phyloP scores from a whole-genome alignment of 2,329 filamentous ascomycete genomes.

The Paecilomyces sp. region DNA sequence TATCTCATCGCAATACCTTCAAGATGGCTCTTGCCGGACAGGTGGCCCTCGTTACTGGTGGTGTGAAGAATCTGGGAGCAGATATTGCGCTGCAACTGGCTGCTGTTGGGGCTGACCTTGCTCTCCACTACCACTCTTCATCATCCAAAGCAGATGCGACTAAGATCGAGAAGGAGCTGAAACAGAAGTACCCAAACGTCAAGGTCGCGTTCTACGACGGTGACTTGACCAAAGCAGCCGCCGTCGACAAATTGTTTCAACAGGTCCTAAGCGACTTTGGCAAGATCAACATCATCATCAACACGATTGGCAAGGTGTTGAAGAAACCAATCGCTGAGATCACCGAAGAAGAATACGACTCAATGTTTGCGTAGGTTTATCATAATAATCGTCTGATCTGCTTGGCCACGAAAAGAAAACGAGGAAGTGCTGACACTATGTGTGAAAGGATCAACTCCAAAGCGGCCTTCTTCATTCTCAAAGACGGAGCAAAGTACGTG shows the following conservation, averaged over 20 bases:
- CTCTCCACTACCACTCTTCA: slow-evolving; percentile 37
- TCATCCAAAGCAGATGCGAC: slow-evolving; percentile 30
- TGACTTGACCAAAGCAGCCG: slow-evolving; percentile 35
- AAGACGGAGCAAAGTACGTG: slow-evolving; percentile 37
- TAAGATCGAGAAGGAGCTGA: slow-evolving; percentile 31
- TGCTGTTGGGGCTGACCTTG: slow-evolving; percentile 26
- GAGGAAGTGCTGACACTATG: neutral
- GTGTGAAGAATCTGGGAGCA: slow-evolving; percentile 37
- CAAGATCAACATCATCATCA: slow-evolving; percentile 44
- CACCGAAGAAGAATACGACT: slow-evolving; percentile 40
- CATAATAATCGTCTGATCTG: neutral
- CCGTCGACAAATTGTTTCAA: slow-evolving; percentile 37
- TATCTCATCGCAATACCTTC: neutral
- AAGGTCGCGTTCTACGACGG: slow-evolving; percentile 37
- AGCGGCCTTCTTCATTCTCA: slow-evolving; percentile 39
- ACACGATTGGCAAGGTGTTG: slow-evolving; percentile 45
- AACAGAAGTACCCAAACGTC: slow-evolving; percentile 19
- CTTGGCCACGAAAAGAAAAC: neutral
- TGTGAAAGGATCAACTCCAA: slow-evolving; percentile 39
- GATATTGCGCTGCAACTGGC: slow-evolving; percentile 31
- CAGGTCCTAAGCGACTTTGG: slow-evolving; percentile 35
- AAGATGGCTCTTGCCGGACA: slow-evolving; percentile 26
- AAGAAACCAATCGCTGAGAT: slow-evolving; percentile 42
- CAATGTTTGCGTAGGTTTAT: slow-evolving; percentile 38
- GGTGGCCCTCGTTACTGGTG: slow-evolving; percentile 37